Percentiles rank a stretch among this genome's conserved stretches.
Conservation (phyloP, 306 rosid species). For the Trifolium subterraneum region DNA sequence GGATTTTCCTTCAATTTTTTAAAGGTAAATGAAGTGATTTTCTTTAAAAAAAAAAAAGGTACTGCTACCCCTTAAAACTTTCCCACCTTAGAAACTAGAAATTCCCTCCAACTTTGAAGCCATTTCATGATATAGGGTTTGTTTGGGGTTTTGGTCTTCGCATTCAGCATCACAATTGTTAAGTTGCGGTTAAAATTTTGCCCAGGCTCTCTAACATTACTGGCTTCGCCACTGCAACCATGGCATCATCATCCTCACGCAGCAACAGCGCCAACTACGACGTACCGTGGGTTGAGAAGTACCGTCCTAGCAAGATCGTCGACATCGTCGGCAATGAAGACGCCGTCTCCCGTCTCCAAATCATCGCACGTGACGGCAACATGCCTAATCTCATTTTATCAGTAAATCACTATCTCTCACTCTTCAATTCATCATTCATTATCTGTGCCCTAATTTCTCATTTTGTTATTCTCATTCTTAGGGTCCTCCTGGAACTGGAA, state of each 20-base stretch:
- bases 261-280: constrained; percentile 52
- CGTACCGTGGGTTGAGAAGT: constrained; percentile 96
- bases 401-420: constrained; percentile 41
- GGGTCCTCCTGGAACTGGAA: constrained; percentile 99
- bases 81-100: not conserved
- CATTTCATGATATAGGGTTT: not conserved
- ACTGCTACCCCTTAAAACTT: not conserved
- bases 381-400: constrained; percentile 88
- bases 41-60: too few species aligned
- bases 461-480: constrained; percentile 38
- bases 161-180: too few species aligned
- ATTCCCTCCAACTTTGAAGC: constrained; percentile 19
- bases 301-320: constrained; percentile 74
- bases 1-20: too few species aligned
- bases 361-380: constrained; percentile 95
- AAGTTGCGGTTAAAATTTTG: too few species aligned
- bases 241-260: constrained; percentile 68
- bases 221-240: too few species aligned
- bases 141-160: not conserved
- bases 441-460: not conserved
- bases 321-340: constrained; percentile 94
- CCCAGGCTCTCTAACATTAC: too few species aligned
- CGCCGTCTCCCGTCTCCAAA: constrained; percentile 88
- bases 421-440: not conserved
- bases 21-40: too few species aligned